Conservation (phyloP, 805 yeast genomes). For the Candida hungchunana region DNA sequence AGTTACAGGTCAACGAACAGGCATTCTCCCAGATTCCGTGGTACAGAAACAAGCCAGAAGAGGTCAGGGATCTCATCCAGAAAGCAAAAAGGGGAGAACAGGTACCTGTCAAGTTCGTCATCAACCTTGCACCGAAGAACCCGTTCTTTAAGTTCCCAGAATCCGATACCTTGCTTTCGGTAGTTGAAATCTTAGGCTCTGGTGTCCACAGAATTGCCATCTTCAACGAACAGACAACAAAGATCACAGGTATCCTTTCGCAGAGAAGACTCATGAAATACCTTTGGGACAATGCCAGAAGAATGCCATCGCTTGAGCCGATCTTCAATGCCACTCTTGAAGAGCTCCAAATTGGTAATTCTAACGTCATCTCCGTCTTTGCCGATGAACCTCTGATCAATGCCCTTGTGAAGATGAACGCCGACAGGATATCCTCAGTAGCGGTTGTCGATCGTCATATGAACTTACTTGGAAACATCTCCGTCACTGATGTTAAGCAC, state of each 20-base stretch:
- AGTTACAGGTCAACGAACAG: conserved; percentile 38
- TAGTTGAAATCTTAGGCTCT: conserved; percentile 83
- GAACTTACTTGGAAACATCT: conserved; percentile 83
- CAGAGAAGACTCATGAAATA: conserved; percentile 84
- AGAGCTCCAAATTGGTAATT: conserved; percentile 72
- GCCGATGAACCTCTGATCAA: conserved; percentile 88
- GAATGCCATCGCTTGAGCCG: conserved; percentile 77
- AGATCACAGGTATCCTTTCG: conserved; percentile 78
- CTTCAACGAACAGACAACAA: conserved; percentile 44
- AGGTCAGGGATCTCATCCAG: conserved; percentile 39
- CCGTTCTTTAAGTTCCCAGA: conserved; percentile 80
- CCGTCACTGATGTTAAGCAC: conserved; percentile 89
- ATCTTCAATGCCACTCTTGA: conserved; percentile 63
- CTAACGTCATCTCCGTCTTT: conserved; percentile 69
- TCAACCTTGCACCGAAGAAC: conserved; percentile 79
- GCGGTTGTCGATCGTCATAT: conserved; percentile 85
- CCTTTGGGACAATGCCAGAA: conserved; percentile 89
- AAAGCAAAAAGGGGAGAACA: conserved; percentile 84
- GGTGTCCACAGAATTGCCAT: conserved; percentile 96
- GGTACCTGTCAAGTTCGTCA: conserved; percentile 87
- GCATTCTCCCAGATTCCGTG: conserved; percentile 24
- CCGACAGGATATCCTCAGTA: conserved; percentile 77
- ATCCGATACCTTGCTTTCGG: conserved; percentile 61
- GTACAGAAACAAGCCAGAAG: conserved; percentile 31
- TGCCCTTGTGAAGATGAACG: conserved; percentile 82